phyloP scores from a whole-genome alignment of 1,139 yeast species.

The Nakaseomyces uthaithaninus region DNA sequence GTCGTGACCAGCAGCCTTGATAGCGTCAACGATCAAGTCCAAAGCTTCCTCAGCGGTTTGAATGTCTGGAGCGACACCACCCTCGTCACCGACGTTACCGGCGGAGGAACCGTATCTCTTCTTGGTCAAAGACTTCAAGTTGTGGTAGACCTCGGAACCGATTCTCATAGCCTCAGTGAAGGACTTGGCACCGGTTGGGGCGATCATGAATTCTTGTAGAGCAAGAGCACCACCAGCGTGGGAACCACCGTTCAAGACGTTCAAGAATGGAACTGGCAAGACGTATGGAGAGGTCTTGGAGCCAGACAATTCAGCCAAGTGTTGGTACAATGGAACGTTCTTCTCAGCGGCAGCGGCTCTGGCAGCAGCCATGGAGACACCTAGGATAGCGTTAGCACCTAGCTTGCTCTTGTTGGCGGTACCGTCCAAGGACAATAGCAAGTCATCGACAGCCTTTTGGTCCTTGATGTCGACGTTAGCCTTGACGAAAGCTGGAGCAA shows the following conservation, averaged over 20 bases:
- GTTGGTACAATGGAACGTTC: slow-evolving; percentile 77
- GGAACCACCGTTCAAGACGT: slow-evolving; percentile 97
- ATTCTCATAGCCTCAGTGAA: slow-evolving; percentile 92
- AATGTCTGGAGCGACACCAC: slow-evolving; percentile 98
- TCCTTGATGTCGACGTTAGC: slow-evolving; percentile 67
- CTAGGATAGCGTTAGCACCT: slow-evolving; percentile 94
- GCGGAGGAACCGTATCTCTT: slow-evolving; percentile 93
- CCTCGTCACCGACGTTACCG: slow-evolving; percentile 99
- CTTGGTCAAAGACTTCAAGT: slow-evolving; percentile 82
- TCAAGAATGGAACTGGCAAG: slow-evolving; percentile 93
- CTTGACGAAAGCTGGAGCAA: slow-evolving; percentile 79
- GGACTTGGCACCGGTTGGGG: slow-evolving; percentile 77
- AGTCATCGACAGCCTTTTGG: slow-evolving; percentile 73
- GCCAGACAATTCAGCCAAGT: slow-evolving; percentile 65
- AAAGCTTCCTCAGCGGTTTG: slow-evolving; percentile 90
- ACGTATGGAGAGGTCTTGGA: slow-evolving; percentile 61
- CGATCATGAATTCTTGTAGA: slow-evolving; percentile 98
- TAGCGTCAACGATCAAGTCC: slow-evolving; percentile 81
- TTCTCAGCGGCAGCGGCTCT: slow-evolving; percentile 93
- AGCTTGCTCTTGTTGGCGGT: slow-evolving; percentile 89
- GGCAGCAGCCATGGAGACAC: slow-evolving; percentile 88
- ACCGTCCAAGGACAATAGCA: slow-evolving; percentile 74
- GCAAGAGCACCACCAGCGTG: slow-evolving; percentile 99
- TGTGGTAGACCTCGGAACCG: slow-evolving; percentile 95
- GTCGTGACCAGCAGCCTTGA: slow-evolving; percentile 85